Conservation (phyloP, 208 protist genomes). For the Acanthamoeba lenticulata region DNA sequence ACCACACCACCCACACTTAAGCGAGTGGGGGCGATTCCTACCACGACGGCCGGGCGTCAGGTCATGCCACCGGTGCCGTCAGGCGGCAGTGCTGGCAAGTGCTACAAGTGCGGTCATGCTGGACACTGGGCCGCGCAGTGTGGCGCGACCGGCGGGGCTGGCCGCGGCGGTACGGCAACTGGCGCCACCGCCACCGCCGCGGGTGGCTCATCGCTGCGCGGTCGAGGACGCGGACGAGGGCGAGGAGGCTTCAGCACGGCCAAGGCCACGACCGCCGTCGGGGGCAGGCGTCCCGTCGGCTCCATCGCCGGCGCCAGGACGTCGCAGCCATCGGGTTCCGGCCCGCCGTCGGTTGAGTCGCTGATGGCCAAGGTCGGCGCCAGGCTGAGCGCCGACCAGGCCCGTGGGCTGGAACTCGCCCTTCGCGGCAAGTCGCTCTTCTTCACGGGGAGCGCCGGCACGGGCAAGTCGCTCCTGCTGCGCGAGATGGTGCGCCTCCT, state of each 20-base stretch:
- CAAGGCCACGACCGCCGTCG: neutral
- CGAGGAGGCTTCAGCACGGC: too few relatives aligned
- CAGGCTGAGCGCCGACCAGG: conserved; percentile 30
- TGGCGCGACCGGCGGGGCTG: too few relatives aligned
- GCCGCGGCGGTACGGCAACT: too few relatives aligned
- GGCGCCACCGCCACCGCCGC: too few relatives aligned
- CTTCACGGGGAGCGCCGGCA: conserved; percentile 83
- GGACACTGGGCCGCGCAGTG: conserved; percentile 25
- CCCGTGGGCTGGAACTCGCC: neutral
- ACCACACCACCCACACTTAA: neutral
- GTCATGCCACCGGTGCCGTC: too few relatives aligned
- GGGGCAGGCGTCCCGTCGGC: neutral
- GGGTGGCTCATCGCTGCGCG: neutral
- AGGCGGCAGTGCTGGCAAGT: neutral
- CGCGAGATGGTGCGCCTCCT: conserved; percentile 68
- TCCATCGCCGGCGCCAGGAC: neutral
- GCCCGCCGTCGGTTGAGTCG: neutral
- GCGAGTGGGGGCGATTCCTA: neutral
- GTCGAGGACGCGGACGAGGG: too few relatives aligned
- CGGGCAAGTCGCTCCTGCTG: conserved; percentile 82
- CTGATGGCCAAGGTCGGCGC: neutral
- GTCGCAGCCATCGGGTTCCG: neutral
- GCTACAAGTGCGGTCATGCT: neutral
- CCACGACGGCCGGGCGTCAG: neutral
- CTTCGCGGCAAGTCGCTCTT: conserved; percentile 71